A percentile compares a stretch with the other conserved stretches of the same genome.
phyloP scores from a whole-genome alignment of 331 rosid species.

The Rhamnella rubrinervis region DNA sequence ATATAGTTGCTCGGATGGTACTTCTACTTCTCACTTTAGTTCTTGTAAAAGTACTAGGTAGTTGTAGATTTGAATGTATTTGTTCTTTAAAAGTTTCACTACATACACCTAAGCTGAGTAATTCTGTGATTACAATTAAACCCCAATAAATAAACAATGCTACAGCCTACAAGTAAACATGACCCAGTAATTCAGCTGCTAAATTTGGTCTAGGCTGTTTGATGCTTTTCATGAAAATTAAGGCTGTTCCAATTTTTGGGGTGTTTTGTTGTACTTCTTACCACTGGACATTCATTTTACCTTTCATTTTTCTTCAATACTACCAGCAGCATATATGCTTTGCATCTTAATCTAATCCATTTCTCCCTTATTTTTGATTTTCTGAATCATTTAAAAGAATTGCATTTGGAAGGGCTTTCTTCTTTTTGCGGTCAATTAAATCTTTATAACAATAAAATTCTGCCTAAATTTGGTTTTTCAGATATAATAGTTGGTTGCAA shows the following conservation, averaged over 20 bases:
- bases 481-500: too few species aligned
- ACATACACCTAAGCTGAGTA: too few species aligned
- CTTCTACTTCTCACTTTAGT: neutral
- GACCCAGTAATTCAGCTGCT: neutral
- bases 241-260: too few species aligned
- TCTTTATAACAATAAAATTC: neutral
- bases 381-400: neutral
- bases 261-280: neutral
- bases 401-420: neutral
- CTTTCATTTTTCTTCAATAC: neutral
- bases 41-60: neutral
- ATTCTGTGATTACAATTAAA: too few species aligned
- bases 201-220: neutral
- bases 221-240: neutral
- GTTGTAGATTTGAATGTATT: too few species aligned
- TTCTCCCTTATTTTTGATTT: too few species aligned
- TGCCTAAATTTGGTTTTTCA: neutral
- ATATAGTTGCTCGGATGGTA: constrained; percentile 69
- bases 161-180: neutral
- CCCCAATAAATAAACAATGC: neutral
- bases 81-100: too few species aligned
- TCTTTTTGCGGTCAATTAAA: neutral
- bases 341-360: too few species aligned
- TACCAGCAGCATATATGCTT: too few species aligned
- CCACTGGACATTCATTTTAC: neutral